Evolutionary conservation across 495 filamentous ascomycete genomes (phyloP).

Genomic region (Penicillium odoratum): DNA sequence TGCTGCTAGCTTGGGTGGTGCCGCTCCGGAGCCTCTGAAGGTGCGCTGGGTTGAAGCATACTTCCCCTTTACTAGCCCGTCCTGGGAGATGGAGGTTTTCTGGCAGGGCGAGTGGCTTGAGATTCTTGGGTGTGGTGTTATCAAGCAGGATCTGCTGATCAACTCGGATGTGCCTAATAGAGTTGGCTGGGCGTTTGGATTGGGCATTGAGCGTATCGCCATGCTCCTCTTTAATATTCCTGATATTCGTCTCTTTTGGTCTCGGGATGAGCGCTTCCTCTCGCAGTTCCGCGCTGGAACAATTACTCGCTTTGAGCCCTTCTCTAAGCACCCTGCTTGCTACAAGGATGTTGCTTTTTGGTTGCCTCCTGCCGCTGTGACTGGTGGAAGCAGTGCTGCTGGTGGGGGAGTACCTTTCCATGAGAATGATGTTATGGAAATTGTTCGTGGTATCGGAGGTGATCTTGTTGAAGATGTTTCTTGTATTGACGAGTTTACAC

Average conservation of each 20-base stretch:
- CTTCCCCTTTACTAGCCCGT: conserved; percentile 91
- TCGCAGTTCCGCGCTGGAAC: conserved; percentile 71
- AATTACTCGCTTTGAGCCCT: conserved; percentile 73
- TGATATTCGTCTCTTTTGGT: conserved; percentile 98
- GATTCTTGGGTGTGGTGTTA: conserved; percentile 89
- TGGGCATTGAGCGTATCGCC: conserved; percentile 89
- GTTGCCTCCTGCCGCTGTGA: conserved; percentile 56
- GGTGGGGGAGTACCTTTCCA: conserved; percentile 64
- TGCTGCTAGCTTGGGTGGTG: conserved; percentile 45
- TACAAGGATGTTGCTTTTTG: conserved; percentile 95
- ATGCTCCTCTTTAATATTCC: conserved; percentile 96
- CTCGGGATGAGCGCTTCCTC: conserved; percentile 75
- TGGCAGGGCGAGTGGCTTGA: conserved; percentile 96
- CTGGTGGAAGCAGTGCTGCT: conserved; percentile 47
- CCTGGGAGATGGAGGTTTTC: conserved; percentile 94
- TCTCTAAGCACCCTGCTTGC: conserved; percentile 85
- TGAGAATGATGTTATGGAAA: conserved; percentile 97
- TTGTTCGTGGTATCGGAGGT: conserved; percentile 76
- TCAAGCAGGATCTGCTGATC: conserved; percentile 73
- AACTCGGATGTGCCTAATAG: conserved; percentile 73
- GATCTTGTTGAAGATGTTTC: conserved; percentile 85
- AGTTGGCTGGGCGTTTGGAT: conserved; percentile 93
- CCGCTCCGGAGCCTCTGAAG: conserved; percentile 64
- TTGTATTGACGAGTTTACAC: conserved; percentile 79
- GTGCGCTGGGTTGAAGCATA: conserved; percentile 96